Conservation (phyloP, 331 rosid genomes). For the Acacia concinna region DNA sequence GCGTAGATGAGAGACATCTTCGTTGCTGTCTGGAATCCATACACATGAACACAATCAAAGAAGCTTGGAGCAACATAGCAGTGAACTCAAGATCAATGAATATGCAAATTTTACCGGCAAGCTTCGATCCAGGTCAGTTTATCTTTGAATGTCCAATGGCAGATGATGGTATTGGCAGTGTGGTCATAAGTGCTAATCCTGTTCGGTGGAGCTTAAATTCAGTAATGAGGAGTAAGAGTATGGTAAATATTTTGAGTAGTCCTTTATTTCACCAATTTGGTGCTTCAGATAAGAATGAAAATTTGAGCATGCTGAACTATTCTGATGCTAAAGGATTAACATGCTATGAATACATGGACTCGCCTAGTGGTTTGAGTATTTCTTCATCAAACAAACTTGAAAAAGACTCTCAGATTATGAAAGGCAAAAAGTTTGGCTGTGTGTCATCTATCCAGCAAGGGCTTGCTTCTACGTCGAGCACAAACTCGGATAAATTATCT, state of each 20-base stretch:
- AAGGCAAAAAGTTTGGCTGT: conserved; percentile 44
- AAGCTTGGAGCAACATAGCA: conserved; percentile 33
- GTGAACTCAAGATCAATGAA: conserved; percentile 29
- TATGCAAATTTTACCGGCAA: conserved; percentile 30
- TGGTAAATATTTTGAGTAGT: conserved; percentile 59
- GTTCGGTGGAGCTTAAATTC: conserved; percentile 36
- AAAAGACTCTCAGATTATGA: conserved; percentile 38
- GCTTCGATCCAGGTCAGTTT: conserved; percentile 39
- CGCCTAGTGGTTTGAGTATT: conserved; percentile 42
- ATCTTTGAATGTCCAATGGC: conserved; percentile 56
- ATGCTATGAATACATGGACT: conserved; percentile 49
- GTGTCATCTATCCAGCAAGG: conserved; percentile 39
- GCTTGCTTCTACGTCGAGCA: conserved; percentile 62
- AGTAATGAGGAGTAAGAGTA: conserved; percentile 46
- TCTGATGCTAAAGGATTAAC: conserved; percentile 49
- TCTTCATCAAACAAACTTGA: conserved; percentile 48
- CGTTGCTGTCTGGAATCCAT: conserved; percentile 45
- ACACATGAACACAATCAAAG: conserved; percentile 34
- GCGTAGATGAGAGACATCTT: conserved; percentile 75
- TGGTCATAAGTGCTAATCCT: conserved; percentile 44
- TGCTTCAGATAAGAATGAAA: conserved; percentile 41
- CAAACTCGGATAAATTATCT: conserved; percentile 56
- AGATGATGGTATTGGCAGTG: conserved; percentile 38
- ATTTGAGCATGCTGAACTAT: conserved; percentile 44
- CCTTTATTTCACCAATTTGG: conserved; percentile 61